Percentiles rank a stretch among this genome's conserved stretches.
Conservation (phyloP, 164 flowering plant genomes). For the Stephania japonica region DNA sequence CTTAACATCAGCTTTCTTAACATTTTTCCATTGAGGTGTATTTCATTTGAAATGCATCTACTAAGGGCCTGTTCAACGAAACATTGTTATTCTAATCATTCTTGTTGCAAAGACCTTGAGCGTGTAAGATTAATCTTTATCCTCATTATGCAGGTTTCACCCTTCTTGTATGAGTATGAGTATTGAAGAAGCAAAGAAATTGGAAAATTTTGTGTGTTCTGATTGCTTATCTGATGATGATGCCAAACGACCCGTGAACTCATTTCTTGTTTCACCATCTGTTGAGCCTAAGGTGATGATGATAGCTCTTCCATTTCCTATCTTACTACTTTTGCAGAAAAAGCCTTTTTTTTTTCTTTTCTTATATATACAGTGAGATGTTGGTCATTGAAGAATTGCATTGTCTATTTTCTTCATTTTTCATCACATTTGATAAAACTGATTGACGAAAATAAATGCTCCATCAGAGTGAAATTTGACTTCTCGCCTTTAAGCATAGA, state of each 20-base stretch:
- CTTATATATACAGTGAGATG: neutral
- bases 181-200: slow-evolving; percentile 54
- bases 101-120: neutral
- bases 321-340: neutral
- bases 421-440: neutral
- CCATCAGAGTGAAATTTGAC: neutral
- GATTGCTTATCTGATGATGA: slow-evolving; percentile 59
- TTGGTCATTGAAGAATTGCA: neutral
- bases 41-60: neutral
- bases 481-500: neutral
- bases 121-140: neutral
- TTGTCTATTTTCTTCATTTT: neutral
- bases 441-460: neutral
- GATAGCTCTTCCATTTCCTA: neutral
- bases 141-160: slow-evolving; percentile 49
- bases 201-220: slow-evolving; percentile 57
- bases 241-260: slow-evolving; percentile 36
- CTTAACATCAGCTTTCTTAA: too few species aligned
- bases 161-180: slow-evolving; percentile 73
- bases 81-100: neutral
- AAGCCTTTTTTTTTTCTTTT: neutral
- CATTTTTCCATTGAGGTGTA: too few species aligned
- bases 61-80: neutral
- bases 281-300: slow-evolving; percentile 44
- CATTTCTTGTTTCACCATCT: slow-evolving; percentile 36